phyloP scores from a whole-genome alignment of 1,284 basidiomycete species.

The Xerocomus amazonicus region DNA sequence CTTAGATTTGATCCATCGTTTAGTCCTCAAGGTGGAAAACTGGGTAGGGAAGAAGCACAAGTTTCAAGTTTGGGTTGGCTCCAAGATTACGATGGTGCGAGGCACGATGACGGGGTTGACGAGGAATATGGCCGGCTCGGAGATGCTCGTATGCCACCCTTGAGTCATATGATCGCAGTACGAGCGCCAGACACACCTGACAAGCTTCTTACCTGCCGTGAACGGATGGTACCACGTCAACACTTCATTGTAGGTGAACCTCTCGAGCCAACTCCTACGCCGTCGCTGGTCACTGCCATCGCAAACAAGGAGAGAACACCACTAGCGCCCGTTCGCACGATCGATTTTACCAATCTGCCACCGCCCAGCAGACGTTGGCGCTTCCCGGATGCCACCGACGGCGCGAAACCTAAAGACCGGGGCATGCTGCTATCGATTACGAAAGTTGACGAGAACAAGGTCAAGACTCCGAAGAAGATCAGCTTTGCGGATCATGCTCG shows the following conservation, averaged over 20 bases:
- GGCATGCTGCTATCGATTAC: constrained; percentile 8
- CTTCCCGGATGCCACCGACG: constrained; percentile 9
- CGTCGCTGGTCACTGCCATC: neutral
- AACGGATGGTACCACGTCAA: neutral
- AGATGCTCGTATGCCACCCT: neutral
- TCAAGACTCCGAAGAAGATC: constrained; percentile 30
- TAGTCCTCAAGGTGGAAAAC: constrained; percentile 17
- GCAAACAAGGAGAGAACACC: neutral
- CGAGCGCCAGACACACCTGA: constrained; percentile 12
- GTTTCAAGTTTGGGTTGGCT: neutral
- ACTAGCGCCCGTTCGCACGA: constrained; percentile 13
- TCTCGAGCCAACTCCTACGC: neutral
- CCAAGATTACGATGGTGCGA: neutral
- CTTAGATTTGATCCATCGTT: constrained; percentile 28
- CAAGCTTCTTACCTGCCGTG: neutral
- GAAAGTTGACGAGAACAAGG: constrained; percentile 5
- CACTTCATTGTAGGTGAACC: neutral
- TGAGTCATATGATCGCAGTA: neutral
- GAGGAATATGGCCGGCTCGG: neutral
- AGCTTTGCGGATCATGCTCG: constrained; percentile 27
- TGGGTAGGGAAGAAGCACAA: neutral
- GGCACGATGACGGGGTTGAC: neutral
- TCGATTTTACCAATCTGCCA: constrained; percentile 30
- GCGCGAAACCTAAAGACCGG: neutral
- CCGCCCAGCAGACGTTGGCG: constrained; percentile 11